These are phyloP conservation scores for Fonsecaea pedrosoi DNA, from an alignment of 2,329 filamentous ascomycete genomes.

Conservation along the genomic window DNA sequence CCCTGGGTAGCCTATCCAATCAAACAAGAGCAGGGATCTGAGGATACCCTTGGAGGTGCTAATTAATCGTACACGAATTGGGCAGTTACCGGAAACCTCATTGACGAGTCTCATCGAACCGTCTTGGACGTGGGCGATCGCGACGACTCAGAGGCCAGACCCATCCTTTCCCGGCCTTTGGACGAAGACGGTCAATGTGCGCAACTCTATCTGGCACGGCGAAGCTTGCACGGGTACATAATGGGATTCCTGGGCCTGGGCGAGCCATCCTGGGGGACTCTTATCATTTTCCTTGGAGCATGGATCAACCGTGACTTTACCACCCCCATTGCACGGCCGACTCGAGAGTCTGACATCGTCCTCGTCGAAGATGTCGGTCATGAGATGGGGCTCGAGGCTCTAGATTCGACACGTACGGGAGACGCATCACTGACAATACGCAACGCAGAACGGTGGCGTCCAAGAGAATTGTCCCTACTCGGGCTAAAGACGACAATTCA, in stretches of 20 bases:
- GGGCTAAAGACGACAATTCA: constrained; percentile 56
- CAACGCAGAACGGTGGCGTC: constrained; percentile 51
- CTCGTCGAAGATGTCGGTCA: constrained; percentile 10
- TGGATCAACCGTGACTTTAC: constrained; percentile 61
- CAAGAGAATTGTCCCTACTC: constrained; percentile 55
- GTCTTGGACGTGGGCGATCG: not conserved
- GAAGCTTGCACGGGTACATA: not conserved
- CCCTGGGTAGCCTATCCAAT: not conserved
- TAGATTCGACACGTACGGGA: not conserved
- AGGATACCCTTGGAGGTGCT: not conserved
- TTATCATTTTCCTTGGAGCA: constrained; percentile 61
- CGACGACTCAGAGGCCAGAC: not conserved
- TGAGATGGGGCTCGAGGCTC: constrained; percentile 10
- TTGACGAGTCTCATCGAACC: not conserved
- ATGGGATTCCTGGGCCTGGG: constrained; percentile 27
- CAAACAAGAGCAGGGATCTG: not conserved
- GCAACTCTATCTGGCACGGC: not conserved
- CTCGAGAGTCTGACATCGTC: not conserved
- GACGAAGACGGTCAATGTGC: constrained; percentile 2
- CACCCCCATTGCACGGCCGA: constrained; percentile 2
- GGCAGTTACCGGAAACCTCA: not conserved
- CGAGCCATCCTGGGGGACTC: constrained; percentile 21
- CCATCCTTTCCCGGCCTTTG: not conserved
- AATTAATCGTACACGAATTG: not conserved
- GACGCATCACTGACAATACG: not conserved